These are phyloP conservation scores for Cokeromyces recurvatus DNA, from an alignment of 371 early-diverging fungal genomes.

Conservation along the genomic window DNA sequence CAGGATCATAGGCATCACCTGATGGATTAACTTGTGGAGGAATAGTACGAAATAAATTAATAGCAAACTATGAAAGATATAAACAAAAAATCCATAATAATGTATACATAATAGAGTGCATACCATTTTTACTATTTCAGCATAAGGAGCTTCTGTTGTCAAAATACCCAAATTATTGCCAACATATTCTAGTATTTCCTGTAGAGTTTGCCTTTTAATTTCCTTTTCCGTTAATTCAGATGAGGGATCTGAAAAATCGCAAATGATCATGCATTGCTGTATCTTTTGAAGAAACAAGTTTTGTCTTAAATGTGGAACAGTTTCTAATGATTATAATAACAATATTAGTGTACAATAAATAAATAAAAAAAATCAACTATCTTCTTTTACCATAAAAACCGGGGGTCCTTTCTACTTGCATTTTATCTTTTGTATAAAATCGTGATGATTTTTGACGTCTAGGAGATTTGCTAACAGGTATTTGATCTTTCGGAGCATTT, in stretches of 20 bases:
- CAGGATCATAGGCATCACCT: slow-evolving; percentile 96
- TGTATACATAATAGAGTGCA: neutral
- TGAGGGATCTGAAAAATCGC: slow-evolving; percentile 89
- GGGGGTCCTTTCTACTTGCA: slow-evolving; percentile 75
- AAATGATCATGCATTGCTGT: slow-evolving; percentile 85
- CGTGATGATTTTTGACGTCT: slow-evolving; percentile 83
- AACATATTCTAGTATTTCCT: slow-evolving; percentile 91
- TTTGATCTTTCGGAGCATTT: slow-evolving; percentile 75
- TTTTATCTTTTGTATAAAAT: slow-evolving; percentile 78
- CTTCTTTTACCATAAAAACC: slow-evolving; percentile 63
- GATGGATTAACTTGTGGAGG: slow-evolving; percentile 94
- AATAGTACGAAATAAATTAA: slow-evolving; percentile 91
- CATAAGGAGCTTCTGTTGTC: slow-evolving; percentile 82
- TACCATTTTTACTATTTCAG: slow-evolving; percentile 91
- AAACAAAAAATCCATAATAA: neutral
- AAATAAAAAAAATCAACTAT: neutral
- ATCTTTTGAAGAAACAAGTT: slow-evolving; percentile 88
- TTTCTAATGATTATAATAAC: slow-evolving; percentile 45
- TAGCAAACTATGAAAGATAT: slow-evolving; percentile 60
- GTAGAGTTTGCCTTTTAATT: slow-evolving; percentile 86
- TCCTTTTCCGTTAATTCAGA: slow-evolving; percentile 90
- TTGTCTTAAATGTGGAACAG: slow-evolving; percentile 64
- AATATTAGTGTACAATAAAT: neutral
- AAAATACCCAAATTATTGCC: slow-evolving; percentile 81
- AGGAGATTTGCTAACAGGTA: slow-evolving; percentile 78